These are phyloP conservation scores for Pythium dissimile DNA, from an alignment of 352 stramenopile genomes.

Conservation along the genomic window DNA sequence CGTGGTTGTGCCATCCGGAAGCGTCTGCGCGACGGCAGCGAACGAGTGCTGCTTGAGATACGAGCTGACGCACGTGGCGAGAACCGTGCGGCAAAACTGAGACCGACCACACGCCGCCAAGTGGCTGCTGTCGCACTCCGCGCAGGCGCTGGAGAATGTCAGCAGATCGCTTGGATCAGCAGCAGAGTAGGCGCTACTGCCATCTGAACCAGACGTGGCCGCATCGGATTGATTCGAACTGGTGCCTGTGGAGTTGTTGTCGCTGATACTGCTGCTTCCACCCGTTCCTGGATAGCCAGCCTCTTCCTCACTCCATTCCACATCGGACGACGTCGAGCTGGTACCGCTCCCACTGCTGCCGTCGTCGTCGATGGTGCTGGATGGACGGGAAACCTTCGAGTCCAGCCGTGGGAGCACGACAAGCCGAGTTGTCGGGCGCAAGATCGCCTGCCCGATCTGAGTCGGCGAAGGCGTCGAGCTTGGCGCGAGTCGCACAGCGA, in stretches of 20 bases:
- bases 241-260: too few species aligned
- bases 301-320: background rate
- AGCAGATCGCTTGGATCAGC: too few species aligned
- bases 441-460: background rate
- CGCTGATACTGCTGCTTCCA: background rate
- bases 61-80: background rate
- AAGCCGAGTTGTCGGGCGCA: slow-evolving; percentile 2
- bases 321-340: background rate
- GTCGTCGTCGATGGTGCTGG: background rate
- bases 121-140: slow-evolving; percentile 7
- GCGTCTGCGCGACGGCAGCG: background rate
- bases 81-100: slow-evolving; percentile 3
- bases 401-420: background rate
- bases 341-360: background rate
- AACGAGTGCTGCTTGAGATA: slow-evolving; percentile 5
- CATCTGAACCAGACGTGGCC: too few species aligned
- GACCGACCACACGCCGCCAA: slow-evolving; percentile 12
- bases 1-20: background rate
- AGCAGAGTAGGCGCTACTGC: too few species aligned
- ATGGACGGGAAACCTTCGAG: background rate
- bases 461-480: background rate
- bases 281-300: background rate
- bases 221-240: too few species aligned
- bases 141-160: background rate
- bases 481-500: slow-evolving; percentile 6